Percentiles rank a stretch among this genome's conserved stretches.
Evolutionary conservation across 148 eudicot genomes (phyloP).

Genomic region (Chenopodium formosanum): DNA sequence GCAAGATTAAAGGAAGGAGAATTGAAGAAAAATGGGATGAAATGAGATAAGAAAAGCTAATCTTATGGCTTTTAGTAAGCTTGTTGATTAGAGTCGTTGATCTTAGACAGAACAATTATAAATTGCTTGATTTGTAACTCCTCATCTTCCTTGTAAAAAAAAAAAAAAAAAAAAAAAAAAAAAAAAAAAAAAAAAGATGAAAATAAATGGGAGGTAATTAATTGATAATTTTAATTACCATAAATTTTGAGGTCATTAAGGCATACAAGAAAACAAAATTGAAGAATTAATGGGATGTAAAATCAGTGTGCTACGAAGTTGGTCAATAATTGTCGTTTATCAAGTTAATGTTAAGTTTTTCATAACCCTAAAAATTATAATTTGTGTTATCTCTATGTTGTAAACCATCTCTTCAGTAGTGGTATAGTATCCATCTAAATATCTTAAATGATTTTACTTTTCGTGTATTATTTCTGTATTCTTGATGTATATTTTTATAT

Average conservation of each 20-base stretch:
- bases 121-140: conserved; percentile 22
- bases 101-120: background rate
- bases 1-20: conserved; percentile 18
- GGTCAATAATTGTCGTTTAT: too few species aligned
- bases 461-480: too few species aligned
- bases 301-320: too few species aligned
- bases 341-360: too few species aligned
- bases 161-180: background rate
- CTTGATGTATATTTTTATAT: too few species aligned
- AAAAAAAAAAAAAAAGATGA: background rate
- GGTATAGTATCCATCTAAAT: too few species aligned
- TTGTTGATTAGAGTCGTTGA: conserved; percentile 23
- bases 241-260: conserved; percentile 20
- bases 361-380: too few species aligned
- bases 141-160: conserved; percentile 34
- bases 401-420: too few species aligned
- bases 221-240: conserved; percentile 9
- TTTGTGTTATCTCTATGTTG: too few species aligned
- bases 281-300: too few species aligned
- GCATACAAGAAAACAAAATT: background rate
- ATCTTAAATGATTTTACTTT: too few species aligned
- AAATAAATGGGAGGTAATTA: conserved; percentile 18
- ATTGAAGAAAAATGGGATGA: too few species aligned
- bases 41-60: conserved; percentile 18
- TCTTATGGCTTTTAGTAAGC: conserved; percentile 27